Percentiles rank a stretch among this genome's conserved stretches.
Conservation (phyloP, 2,329 filamentous ascomycete genomes). For the Hymenoscyphus scutula region DNA sequence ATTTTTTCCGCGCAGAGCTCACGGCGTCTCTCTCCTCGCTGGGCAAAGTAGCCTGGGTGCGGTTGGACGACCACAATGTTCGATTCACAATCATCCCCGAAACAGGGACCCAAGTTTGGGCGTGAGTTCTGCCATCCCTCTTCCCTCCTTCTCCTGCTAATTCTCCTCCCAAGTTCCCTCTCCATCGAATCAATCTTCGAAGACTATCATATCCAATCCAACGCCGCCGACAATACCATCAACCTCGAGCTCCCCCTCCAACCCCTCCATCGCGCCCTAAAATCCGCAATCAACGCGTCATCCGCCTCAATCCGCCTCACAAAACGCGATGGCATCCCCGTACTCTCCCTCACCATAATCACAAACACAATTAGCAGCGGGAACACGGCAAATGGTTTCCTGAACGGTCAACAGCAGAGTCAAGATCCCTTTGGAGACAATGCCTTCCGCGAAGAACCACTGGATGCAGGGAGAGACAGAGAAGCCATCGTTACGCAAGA, state of each 20-base stretch:
- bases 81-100: constrained; percentile 96
- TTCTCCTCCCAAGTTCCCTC: constrained; percentile 47
- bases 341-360: constrained; percentile 87
- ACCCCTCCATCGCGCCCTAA: constrained; percentile 85
- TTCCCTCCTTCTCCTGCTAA: constrained; percentile 33
- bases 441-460: constrained; percentile 46
- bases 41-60: constrained; percentile 44
- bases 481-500: constrained; percentile 95
- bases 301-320: constrained; percentile 85
- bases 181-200: constrained; percentile 83
- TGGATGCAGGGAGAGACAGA: constrained; percentile 65
- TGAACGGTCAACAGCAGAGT: constrained; percentile 33
- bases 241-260: constrained; percentile 93
- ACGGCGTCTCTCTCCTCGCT: constrained; percentile 62
- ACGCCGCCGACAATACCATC: constrained; percentile 79
- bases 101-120: constrained; percentile 94
- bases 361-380: constrained; percentile 61
- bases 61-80: constrained; percentile 80
- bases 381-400: constrained; percentile 39
- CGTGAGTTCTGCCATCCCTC: constrained; percentile 54
- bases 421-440: constrained; percentile 46
- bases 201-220: constrained; percentile 80
- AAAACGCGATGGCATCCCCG: constrained; percentile 83
- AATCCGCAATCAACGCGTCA: constrained; percentile 77
- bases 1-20: constrained; percentile 50